These are phyloP conservation scores for Quercus glauca DNA, from an alignment of 306 rosid genomes.

Conservation along the genomic window DNA sequence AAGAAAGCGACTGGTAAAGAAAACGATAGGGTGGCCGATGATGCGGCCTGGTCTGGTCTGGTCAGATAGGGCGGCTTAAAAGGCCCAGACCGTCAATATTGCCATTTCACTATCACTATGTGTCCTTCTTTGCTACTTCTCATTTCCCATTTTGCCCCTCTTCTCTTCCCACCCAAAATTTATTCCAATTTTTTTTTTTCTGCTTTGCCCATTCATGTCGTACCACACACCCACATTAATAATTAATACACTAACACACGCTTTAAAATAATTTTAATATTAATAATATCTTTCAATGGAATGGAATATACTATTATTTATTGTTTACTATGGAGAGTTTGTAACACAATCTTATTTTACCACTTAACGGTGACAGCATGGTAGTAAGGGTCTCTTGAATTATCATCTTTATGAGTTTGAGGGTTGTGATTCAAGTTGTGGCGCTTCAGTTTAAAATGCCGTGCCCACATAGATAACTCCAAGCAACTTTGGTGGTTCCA, in stretches of 20 bases:
- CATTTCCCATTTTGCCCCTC: not conserved
- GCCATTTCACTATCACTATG: not conserved
- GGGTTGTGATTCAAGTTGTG: accelerated
- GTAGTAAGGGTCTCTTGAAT: too few relatives aligned
- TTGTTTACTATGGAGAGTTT: too few relatives aligned
- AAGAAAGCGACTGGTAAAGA: not conserved
- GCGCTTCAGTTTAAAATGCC: accelerated
- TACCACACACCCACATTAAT: too few relatives aligned
- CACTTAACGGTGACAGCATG: accelerated
- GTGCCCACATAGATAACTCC: accelerated
- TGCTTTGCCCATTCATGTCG: too few relatives aligned
- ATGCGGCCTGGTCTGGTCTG: not conserved
- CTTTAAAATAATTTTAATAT: too few relatives aligned
- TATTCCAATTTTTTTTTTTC: too few relatives aligned
- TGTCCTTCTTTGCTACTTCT: too few relatives aligned
- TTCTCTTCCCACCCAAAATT: too few relatives aligned
- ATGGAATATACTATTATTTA: too few relatives aligned
- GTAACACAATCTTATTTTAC: too few relatives aligned
- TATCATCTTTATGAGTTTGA: accelerated
- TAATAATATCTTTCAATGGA: too few relatives aligned
- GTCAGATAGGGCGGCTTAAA: constrained; percentile 47
- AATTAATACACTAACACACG: too few relatives aligned
- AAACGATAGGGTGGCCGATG: not conserved
- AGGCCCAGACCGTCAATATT: not conserved
- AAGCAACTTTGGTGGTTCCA: accelerated